phyloP scores from a whole-genome alignment of 2,329 filamentous ascomycete species.

The Onygenales sp. region DNA sequence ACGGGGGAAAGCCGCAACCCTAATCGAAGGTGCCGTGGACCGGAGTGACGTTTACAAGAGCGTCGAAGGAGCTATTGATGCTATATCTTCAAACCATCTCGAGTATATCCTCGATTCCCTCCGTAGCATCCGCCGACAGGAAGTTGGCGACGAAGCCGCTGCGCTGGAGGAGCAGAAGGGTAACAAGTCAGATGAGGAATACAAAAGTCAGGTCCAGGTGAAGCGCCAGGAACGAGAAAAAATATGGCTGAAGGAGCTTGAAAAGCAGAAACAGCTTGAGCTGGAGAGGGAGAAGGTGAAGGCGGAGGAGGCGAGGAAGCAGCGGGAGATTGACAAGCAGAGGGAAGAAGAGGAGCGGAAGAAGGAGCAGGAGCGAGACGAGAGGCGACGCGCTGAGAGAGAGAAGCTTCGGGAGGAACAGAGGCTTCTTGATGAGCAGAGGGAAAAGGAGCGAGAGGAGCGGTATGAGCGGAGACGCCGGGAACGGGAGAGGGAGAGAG shows the following conservation, averaged over 20 bases:
- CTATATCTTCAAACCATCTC: conserved; percentile 45
- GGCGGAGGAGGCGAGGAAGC: conserved; percentile 33
- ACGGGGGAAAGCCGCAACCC: conserved; percentile 50
- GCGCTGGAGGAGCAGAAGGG: conserved; percentile 46
- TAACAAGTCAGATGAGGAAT: conserved; percentile 52
- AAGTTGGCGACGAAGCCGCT: conserved; percentile 50
- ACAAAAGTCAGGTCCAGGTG: conserved; percentile 43
- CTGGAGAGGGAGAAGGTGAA: conserved; percentile 33
- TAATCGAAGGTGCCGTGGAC: conserved; percentile 56
- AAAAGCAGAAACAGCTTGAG: conserved; percentile 42
- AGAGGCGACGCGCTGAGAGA: conserved; percentile 39
- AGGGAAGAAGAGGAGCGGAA: conserved; percentile 38
- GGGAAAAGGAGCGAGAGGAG: conserved; percentile 41
- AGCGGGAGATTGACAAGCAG: conserved; percentile 34
- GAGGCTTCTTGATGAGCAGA: conserved; percentile 43
- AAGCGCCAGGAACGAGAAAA: conserved; percentile 44
- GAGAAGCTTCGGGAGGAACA: conserved; percentile 44
- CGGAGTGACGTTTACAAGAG: conserved; percentile 53
- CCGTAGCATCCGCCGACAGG: conserved; percentile 47
- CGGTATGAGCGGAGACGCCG: conserved; percentile 34
- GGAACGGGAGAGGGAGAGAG: conserved; percentile 25
- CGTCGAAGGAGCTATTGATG: conserved; percentile 46
- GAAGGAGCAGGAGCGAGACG: conserved; percentile 41
- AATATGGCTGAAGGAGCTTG: conserved; percentile 39
- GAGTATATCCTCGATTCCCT: conserved; percentile 45